phyloP scores from a whole-genome alignment of 768 basidiomycete genomes.

The Auriscalpium microsporum region DNA sequence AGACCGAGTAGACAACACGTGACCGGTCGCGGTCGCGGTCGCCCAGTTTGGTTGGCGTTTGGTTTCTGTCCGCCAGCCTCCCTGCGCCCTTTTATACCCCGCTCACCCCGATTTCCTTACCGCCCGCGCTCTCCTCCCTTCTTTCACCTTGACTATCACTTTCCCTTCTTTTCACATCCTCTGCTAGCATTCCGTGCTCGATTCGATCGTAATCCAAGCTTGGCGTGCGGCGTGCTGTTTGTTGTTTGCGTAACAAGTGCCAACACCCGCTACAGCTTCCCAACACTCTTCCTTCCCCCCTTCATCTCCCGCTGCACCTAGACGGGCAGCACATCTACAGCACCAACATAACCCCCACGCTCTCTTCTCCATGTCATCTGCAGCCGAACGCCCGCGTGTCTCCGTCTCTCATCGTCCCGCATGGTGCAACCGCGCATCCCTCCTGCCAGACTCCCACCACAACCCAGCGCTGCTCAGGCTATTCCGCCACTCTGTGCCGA shows the following conservation, averaged over 20 bases:
- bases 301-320: slow-evolving; percentile 24
- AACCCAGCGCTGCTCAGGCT: slow-evolving; percentile 75
- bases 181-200: neutral
- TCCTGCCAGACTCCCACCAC: slow-evolving; percentile 68
- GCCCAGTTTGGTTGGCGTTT: no score
- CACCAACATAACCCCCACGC: slow-evolving; percentile 26
- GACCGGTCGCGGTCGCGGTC: no score
- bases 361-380: slow-evolving; percentile 20
- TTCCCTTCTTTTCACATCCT: neutral
- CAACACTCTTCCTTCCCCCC: slow-evolving; percentile 17
- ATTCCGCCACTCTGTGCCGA: slow-evolving; percentile 66
- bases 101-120: no score
- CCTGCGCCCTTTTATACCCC: no score
- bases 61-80: no score
- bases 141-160: neutral
- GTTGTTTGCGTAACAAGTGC: slow-evolving; percentile 2
- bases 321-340: slow-evolving; percentile 26
- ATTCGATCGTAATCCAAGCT: slow-evolving; percentile 5
- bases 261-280: slow-evolving; percentile 2
- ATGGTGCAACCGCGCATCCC: slow-evolving; percentile 65
- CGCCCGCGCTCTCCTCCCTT: neutral
- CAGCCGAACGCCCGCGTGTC: slow-evolving; percentile 16
- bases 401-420: slow-evolving; percentile 20
- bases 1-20: slow-evolving; percentile 3
- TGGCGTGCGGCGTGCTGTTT: slow-evolving; percentile 1